Conservation (phyloP, 2,329 filamentous ascomycete species). For the Beauveria sp. region DNA sequence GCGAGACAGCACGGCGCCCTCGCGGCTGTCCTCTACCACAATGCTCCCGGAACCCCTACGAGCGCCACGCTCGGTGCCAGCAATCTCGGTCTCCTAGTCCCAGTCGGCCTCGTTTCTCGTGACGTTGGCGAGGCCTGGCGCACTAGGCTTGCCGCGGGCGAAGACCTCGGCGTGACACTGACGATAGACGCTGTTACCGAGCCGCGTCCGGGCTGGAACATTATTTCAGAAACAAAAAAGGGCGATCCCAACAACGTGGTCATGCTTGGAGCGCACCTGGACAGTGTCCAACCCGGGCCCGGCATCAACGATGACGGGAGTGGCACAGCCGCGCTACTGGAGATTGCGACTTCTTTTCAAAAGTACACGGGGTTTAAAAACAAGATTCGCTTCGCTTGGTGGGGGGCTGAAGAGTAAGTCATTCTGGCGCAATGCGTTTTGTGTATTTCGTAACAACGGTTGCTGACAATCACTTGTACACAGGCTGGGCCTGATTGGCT, state of each 20-base stretch:
- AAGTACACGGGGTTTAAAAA: conserved; percentile 32
- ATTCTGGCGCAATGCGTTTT: no score
- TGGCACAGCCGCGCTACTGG: conserved; percentile 30
- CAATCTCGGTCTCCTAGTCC: conserved; percentile 27
- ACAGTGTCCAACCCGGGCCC: conserved; percentile 31
- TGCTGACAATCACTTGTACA: background rate
- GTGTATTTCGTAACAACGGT: no score
- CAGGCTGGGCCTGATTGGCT: conserved; percentile 35
- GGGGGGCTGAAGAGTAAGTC: conserved; percentile 33
- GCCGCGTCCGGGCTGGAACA: conserved; percentile 30
- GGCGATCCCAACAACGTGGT: conserved; percentile 35
- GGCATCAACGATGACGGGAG: conserved; percentile 36
- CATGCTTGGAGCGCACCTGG: conserved; percentile 34
- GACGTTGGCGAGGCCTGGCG: conserved; percentile 30
- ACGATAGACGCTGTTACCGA: conserved; percentile 31
- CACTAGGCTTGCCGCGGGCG: conserved; percentile 23
- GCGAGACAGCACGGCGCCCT: conserved; percentile 33
- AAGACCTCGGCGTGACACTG: conserved; percentile 26
- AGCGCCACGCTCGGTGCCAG: conserved; percentile 45
- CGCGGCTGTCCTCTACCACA: conserved; percentile 53
- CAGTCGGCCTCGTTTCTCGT: conserved; percentile 28
- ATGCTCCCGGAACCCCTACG: conserved; percentile 37
- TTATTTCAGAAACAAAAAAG: conserved; percentile 35
- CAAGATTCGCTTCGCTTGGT: conserved; percentile 37
- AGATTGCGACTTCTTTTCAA: conserved; percentile 29